Base-by-base conservation (phyloP, 805 yeast genomes). In the Wickerhamomyces strasburgensis region DNA sequence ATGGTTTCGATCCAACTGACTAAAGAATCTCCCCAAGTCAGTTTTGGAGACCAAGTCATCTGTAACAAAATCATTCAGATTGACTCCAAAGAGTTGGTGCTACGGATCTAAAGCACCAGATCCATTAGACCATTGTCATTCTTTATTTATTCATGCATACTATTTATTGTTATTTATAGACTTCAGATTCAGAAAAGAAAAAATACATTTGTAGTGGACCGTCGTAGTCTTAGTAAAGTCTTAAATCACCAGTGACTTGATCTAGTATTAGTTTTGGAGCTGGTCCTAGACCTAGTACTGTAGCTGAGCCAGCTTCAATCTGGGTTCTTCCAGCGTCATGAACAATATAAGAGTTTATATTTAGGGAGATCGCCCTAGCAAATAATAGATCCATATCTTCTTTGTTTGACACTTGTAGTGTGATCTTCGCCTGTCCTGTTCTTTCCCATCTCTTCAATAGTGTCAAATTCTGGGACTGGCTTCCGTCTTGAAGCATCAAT, bases 301-400 rank as follows among this genome's bases (percentile, higher is more conserved):
- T 93, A 3, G 95, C 94, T 41, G 93, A 80, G 1, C 98, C 98
- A 5, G 96, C 84, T n/a, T 86, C 95, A 34, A 93, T 78, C 58
- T 93, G 97, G 1, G 98, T 90, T 51, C 97, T 73, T 3, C 98
- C 98, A 18, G 98, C 98, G 63, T 93, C 99, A 49, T 84, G 94
- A 27, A 93, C 87, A 5, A 86, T 73, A 46, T 79, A 74, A 3
- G 90, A 76, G 51, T 87, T 84, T 14, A 93, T 73, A 6, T 89
- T 89, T 38, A 84, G 52, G 3, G 87, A 76, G 26, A 84, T 72
- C 2, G 97, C 97, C 51, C 73, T 75, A 4, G 94, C 90, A 59
- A 77, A 85, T 19, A 93, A 62, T 31, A 78, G 61, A 51, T 84
- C 87, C 76, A 93, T 72, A 5, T 67, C 73, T 34, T 84, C 88